Evolutionary conservation across 495 filamentous ascomycete genomes (phyloP), one percentile per base, ranked within the genome.

Genomic region (Pseudoneurospora amorphoporcata): DNA sequence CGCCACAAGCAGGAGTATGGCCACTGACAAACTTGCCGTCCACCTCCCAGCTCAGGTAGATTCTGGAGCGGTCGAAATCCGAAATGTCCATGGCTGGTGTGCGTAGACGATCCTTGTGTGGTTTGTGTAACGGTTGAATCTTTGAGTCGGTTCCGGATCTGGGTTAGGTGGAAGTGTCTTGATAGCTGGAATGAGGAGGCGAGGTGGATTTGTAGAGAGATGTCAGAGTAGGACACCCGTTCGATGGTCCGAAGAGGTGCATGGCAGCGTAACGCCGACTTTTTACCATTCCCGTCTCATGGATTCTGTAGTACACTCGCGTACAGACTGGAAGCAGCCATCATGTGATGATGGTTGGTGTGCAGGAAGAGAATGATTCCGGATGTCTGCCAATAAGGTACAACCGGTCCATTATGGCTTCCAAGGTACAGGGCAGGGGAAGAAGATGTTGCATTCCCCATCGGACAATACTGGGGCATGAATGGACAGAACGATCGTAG

Each of bases 1-100:
- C 85, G 87, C 72, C 88, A 89, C 7, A 6, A 8, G 19, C 0
- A 29, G 35, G 2, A 37, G 5, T 2, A n/a, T 69, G 70, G 16
- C 17, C 41, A 73, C 74, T 10, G 35, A 75, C 74, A 32, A 73
- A 75, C 19, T 71, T 73, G 12, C 74, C 74, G 35, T 73, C 68
- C 5, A 73, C 72, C 19, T 75, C 74, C 72, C 72, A 75, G 14
- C 29, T 32, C 43, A 69, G 69, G 72, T 75, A 75, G 16, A 53
- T 37, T 41, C 23, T 73, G 14, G 68, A 41, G 19, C 29, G 47
- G 16, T 72, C 71, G 42, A 70, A 38, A 8, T 35, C 53, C 7
- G 53, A 35, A 1, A 8, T 61, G 6, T 17, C 53, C 53, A 65
- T 65, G 29, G 1, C 14, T 8, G 29, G 7, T 8, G 29, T 53